phyloP scores from a whole-genome alignment of 139 green algal species.

The Chlorella sp. region DNA sequence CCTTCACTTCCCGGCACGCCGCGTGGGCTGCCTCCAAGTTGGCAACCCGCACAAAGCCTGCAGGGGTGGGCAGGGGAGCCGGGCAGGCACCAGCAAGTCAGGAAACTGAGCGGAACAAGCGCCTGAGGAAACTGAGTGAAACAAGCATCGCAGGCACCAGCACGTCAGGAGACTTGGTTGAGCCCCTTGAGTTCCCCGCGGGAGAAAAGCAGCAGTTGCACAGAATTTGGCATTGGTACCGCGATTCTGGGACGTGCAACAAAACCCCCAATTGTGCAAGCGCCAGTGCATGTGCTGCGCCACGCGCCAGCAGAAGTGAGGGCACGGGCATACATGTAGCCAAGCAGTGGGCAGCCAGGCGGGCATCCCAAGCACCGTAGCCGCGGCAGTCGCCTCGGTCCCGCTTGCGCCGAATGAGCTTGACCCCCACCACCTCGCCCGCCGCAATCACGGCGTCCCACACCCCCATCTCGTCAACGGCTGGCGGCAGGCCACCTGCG shows the following conservation, averaged over 20 bases:
- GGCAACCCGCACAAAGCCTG: conserved; percentile 28
- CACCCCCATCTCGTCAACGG: conserved; percentile 11
- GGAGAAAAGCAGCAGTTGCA: no score
- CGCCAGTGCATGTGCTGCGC: background rate
- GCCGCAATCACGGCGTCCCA: conserved; percentile 2
- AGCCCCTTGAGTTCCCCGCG: no score
- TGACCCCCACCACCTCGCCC: conserved; percentile 27
- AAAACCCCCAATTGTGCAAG: no score
- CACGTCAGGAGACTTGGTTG: no score
- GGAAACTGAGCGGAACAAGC: no score
- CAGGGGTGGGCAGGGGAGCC: background rate
- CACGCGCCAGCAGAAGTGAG: no score
- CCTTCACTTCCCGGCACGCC: conserved; percentile 1
- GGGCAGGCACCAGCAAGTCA: background rate
- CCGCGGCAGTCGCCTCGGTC: conserved; percentile 30
- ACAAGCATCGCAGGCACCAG: no score
- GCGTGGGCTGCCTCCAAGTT: conserved; percentile 2
- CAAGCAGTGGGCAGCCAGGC: background rate
- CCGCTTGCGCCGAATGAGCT: conserved; percentile 29
- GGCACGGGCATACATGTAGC: no score
- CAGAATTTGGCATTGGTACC: no score
- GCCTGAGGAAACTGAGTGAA: no score
- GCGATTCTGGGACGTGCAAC: no score
- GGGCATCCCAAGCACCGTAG: conserved; percentile 15
- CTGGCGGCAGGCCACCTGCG: conserved; percentile 28